phyloP scores from a whole-genome alignment of 441 rosid species.

The Pelargonium citronellum region DNA sequence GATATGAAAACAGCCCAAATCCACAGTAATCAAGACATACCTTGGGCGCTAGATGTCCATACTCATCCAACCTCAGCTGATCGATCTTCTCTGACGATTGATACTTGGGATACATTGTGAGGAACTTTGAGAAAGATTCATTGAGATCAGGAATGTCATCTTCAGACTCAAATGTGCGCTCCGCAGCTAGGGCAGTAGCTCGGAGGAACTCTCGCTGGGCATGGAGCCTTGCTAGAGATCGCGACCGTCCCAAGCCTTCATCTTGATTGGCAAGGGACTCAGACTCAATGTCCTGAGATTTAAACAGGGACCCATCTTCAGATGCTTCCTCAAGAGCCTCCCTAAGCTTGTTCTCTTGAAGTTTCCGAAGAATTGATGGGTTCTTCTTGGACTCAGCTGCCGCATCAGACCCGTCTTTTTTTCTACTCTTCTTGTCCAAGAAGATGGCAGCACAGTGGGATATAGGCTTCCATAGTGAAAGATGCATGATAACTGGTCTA shows the following conservation, averaged over 20 bases:
- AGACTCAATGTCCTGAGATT: constrained; percentile 67
- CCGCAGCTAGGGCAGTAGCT: constrained; percentile 80
- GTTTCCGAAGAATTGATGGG: constrained; percentile 48
- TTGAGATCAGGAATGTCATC: constrained; percentile 58
- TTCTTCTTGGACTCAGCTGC: constrained; percentile 41
- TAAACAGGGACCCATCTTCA: constrained; percentile 76
- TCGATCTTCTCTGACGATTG: constrained; percentile 74
- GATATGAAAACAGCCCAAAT: constrained; percentile 84
- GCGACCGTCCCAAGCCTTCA: constrained; percentile 62
- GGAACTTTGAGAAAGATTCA: constrained; percentile 71
- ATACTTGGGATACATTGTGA: constrained; percentile 78
- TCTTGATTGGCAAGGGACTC: constrained; percentile 49
- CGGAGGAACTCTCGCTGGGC: constrained; percentile 87
- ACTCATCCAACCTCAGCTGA: constrained; percentile 70
- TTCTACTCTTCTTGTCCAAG: constrained; percentile 81
- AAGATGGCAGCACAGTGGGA: constrained; percentile 93
- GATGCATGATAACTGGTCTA: constrained; percentile 61
- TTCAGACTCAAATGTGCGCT: constrained; percentile 50
- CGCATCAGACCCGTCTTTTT: constrained; percentile 61
- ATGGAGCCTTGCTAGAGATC: constrained; percentile 90
- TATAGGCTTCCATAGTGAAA: constrained; percentile 92
- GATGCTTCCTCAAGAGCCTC: constrained; percentile 96
- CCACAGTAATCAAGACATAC: constrained; percentile 99
- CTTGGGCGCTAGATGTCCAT: constrained; percentile 75
- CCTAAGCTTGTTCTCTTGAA: constrained; percentile 70